A percentile compares a stretch with the other conserved stretches of the same genome.
These are phyloP conservation scores for Oryza meyeriana DNA, from an alignment of 176 grass and related monocot species.

Conservation along the genomic window DNA sequence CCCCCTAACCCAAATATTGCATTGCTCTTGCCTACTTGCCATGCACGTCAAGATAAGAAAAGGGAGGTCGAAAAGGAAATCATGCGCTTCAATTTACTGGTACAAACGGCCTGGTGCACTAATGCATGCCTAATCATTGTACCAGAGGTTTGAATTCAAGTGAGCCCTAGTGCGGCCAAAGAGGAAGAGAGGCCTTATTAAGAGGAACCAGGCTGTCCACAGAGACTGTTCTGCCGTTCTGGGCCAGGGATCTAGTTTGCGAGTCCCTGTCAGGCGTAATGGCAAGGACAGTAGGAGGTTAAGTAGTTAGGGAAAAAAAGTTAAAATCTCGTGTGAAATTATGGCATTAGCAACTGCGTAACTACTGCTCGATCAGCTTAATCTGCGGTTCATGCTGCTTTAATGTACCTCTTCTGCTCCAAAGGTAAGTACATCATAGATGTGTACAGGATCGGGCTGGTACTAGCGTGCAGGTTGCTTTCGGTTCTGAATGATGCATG, in stretches of 20 bases:
- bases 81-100: not conserved
- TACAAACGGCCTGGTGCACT: conserved; percentile 16
- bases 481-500: conserved; percentile 37
- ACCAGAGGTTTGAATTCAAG: conserved; percentile 15
- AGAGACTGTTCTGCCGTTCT: conserved; percentile 12
- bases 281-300: conserved; percentile 7
- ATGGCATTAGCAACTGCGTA: not conserved
- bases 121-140: conserved; percentile 47
- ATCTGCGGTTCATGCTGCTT: not conserved
- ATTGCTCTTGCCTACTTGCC: not conserved
- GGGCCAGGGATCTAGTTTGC: conserved; percentile 22
- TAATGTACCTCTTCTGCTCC: not conserved
- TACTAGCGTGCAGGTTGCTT: conserved; percentile 32
- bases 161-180: conserved; percentile 12
- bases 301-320: not conserved
- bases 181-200: conserved; percentile 7
- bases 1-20: not conserved
- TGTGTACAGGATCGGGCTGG: conserved; percentile 4
- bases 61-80: not conserved
- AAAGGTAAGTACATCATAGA: not conserved
- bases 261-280: conserved; percentile 42
- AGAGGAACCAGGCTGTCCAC: conserved; percentile 35
- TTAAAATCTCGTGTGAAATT: not conserved
- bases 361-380: not conserved
- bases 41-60: conserved; percentile 4